These are phyloP conservation scores for Stenocarpella maydis DNA, from an alignment of 2,329 filamentous ascomycete genomes.

Conservation along the genomic window DNA sequence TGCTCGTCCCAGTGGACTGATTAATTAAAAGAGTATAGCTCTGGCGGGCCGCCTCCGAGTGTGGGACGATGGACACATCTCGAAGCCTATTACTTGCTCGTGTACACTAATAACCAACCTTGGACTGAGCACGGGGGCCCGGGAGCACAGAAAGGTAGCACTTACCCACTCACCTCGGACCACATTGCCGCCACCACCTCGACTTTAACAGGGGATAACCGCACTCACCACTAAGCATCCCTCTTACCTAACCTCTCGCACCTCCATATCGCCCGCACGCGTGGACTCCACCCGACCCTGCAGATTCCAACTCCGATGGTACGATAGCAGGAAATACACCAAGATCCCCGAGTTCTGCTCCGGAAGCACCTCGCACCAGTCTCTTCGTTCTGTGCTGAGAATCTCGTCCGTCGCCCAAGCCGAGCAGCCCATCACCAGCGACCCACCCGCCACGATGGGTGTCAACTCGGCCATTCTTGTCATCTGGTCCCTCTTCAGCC, in stretches of 20 bases:
- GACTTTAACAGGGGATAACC: not conserved
- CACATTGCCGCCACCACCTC: not conserved
- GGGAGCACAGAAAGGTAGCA: slow-evolving; percentile 18
- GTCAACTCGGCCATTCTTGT: not conserved
- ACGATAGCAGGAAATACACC: not conserved
- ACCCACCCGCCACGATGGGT: slow-evolving; percentile 1
- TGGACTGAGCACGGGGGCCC: not conserved
- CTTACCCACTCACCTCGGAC: slow-evolving; percentile 13
- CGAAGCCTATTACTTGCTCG: slow-evolving; percentile 23
- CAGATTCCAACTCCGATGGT: not conserved
- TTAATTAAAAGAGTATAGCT: slow-evolving; percentile 2
- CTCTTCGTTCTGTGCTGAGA: not conserved
- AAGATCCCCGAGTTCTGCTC: not conserved
- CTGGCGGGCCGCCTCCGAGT: not conserved
- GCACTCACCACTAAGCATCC: not conserved
- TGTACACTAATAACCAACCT: slow-evolving; percentile 18
- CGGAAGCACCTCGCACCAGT: slow-evolving; percentile 5
- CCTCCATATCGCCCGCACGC: not conserved
- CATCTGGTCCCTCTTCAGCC: not conserved
- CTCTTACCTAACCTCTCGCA: not conserved
- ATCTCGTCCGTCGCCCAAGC: not conserved
- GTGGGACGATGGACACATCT: slow-evolving; percentile 9
- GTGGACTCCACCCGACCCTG: not conserved
- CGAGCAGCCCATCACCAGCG: not conserved
- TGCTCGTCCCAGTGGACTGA: slow-evolving; percentile 1